phyloP scores from a whole-genome alignment of 2,329 filamentous ascomycete genomes.

The Paraconiothyrium sp. region DNA sequence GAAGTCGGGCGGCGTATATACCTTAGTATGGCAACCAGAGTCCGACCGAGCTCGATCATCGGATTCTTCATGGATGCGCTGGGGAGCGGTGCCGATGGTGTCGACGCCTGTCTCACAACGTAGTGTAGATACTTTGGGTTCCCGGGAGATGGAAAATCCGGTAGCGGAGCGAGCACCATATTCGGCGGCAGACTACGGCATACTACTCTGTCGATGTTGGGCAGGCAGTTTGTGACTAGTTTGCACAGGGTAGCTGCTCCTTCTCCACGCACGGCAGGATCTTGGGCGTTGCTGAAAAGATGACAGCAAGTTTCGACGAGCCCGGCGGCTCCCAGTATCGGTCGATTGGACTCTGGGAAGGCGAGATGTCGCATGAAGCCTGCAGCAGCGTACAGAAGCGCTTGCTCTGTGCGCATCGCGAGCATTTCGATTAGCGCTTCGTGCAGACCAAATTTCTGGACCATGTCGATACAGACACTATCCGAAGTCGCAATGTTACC shows the following conservation, averaged over 20 bases:
- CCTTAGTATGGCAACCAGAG: constrained; percentile 39
- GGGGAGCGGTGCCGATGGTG: constrained; percentile 42
- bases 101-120: constrained; percentile 42
- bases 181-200: constrained; percentile 30
- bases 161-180: constrained; percentile 19
- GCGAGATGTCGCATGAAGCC: constrained; percentile 49
- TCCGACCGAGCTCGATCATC: constrained; percentile 45
- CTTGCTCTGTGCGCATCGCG: constrained; percentile 34
- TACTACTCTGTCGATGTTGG: constrained; percentile 43
- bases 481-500: constrained; percentile 51
- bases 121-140: constrained; percentile 38
- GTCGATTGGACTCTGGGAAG: constrained; percentile 45
- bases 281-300: constrained; percentile 35
- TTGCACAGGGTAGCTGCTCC: constrained; percentile 47
- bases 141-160: constrained; percentile 26
- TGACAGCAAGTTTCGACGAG: constrained; percentile 42
- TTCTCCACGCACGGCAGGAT: constrained; percentile 47
- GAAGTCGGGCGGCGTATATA: constrained; percentile 29
- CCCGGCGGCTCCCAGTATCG: constrained; percentile 40
- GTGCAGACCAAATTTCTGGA: constrained; percentile 44
- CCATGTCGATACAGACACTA: constrained; percentile 45
- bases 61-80: constrained; percentile 52
- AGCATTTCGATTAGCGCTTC: constrained; percentile 41
- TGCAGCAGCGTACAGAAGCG: constrained; percentile 48
- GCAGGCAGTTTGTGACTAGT: constrained; percentile 41